A percentile compares a stretch with the other conserved stretches of the same genome.
These are phyloP conservation scores for Leucosporidium yakuticum DNA, from an alignment of 768 basidiomycete species.

Conservation along the genomic window DNA sequence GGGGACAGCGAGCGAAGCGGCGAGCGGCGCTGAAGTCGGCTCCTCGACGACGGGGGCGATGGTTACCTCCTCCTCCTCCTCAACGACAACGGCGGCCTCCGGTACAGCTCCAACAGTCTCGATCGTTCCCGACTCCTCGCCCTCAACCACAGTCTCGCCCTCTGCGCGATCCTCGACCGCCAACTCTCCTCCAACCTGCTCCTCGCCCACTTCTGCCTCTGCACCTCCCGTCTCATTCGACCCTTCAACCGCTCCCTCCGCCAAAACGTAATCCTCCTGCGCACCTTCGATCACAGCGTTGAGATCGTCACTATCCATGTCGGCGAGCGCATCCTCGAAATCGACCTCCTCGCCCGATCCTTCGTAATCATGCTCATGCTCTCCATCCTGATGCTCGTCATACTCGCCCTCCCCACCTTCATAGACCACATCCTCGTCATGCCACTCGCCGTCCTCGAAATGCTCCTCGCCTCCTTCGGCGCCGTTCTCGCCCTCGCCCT, in stretches of 20 bases:
- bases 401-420: background rate
- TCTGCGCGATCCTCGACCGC: background rate
- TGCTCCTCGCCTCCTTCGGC: conserved; percentile 2
- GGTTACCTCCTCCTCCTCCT: no score
- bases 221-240: background rate
- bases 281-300: conserved; percentile 26
- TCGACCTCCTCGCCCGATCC: conserved; percentile 11
- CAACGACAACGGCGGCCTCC: background rate
- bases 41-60: background rate
- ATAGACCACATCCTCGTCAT: background rate
- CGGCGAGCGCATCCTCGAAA: conserved; percentile 19
- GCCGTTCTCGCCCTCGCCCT: conserved; percentile 16
- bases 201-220: background rate
- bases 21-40: background rate
- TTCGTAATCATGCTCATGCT: no score
- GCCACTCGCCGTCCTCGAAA: background rate
- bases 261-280: conserved; percentile 16
- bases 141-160: background rate
- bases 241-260: background rate
- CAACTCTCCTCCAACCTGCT: background rate
- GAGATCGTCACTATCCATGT: conserved; percentile 26
- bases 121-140: no score
- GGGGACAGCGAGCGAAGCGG: no score
- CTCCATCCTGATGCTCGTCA: background rate
- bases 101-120: background rate